A percentile compares a stretch with the other conserved stretches of the same genome.
These are phyloP conservation scores for Grosmannia huntii DNA, from an alignment of 2,329 filamentous ascomycete genomes.

Conservation along the genomic window DNA sequence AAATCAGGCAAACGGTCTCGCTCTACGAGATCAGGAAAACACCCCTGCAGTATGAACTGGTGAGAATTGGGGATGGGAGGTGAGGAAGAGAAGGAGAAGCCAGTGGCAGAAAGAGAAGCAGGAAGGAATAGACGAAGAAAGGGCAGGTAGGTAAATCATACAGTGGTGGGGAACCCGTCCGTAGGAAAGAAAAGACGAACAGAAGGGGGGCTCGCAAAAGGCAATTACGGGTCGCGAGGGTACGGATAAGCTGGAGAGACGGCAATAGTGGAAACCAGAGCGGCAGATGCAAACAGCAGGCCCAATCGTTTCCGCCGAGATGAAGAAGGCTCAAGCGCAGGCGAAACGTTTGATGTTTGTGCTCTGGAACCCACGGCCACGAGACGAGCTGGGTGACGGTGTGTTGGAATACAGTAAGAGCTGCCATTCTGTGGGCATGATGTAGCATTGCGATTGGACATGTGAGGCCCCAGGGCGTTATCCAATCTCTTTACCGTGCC, in stretches of 20 bases:
- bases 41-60: not conserved
- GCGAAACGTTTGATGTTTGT: slow-evolving; percentile 9
- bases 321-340: not conserved
- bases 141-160: not conserved
- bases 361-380: not conserved
- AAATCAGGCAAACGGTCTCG: not conserved
- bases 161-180: not conserved
- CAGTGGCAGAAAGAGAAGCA: not conserved
- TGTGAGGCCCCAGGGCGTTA: not conserved
- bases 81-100: not conserved
- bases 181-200: not conserved
- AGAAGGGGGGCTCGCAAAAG: not conserved
- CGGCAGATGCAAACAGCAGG: not conserved
- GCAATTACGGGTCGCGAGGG: not conserved
- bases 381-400: not conserved
- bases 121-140: slow-evolving; percentile 1
- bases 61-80: not conserved
- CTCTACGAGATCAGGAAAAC: not conserved
- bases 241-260: not conserved
- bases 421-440: not conserved
- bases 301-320: not conserved
- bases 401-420: too few relatives aligned
- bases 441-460: too few relatives aligned
- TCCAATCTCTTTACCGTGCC: too few relatives aligned
- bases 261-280: not conserved